phyloP scores from a whole-genome alignment of 495 filamentous ascomycete species.

The Lepraria neglecta region DNA sequence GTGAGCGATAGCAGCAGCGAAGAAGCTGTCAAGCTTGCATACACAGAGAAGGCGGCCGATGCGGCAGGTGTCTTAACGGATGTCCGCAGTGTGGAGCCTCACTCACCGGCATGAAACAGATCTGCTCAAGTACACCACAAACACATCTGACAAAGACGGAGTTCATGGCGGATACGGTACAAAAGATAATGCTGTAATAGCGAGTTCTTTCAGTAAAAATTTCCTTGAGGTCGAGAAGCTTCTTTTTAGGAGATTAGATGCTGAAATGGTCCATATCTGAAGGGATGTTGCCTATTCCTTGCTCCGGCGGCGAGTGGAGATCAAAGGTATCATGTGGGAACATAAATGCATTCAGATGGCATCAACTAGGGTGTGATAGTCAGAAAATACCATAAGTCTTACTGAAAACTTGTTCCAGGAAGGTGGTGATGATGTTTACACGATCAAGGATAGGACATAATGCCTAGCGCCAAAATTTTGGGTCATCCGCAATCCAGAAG shows the following conservation, averaged over 20 bases:
- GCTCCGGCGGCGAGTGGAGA: neutral
- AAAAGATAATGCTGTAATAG: neutral
- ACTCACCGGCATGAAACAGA: neutral
- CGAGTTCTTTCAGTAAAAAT: neutral
- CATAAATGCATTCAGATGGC: neutral
- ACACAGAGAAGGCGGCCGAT: slow-evolving; percentile 15
- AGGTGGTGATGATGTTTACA: neutral
- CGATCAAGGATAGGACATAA: neutral
- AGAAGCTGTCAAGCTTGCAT: slow-evolving; percentile 17
- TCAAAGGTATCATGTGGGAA: neutral
- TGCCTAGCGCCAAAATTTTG: neutral
- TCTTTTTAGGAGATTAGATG: neutral
- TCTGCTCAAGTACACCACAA: neutral
- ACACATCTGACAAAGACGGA: neutral
- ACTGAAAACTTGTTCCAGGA: neutral
- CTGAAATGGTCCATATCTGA: neutral
- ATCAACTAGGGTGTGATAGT: neutral
- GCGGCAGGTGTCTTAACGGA: neutral
- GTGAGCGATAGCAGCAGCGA: slow-evolving; percentile 33
- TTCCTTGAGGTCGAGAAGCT: neutral
- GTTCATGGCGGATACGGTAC: neutral
- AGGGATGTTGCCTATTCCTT: neutral
- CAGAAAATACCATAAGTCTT: neutral
- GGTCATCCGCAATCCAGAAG: neutral
- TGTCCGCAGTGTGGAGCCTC: slow-evolving; percentile 4